phyloP scores from a whole-genome alignment of 2,329 filamentous ascomycete species.

The Nemania serpens region DNA sequence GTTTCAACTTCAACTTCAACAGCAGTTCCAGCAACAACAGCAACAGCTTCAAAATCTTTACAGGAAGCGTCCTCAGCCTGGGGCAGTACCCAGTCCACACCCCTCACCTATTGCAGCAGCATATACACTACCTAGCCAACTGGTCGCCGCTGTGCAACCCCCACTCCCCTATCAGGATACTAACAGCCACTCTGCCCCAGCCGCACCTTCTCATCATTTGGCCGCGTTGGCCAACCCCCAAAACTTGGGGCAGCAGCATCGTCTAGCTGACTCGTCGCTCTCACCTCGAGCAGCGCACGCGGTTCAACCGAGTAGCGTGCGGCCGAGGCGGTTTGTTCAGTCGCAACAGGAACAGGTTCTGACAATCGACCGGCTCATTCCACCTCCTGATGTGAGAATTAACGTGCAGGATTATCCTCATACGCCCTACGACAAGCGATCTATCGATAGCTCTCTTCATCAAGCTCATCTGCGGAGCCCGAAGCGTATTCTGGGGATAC shows the following conservation, averaged over 20 bases:
- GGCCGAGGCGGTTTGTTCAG: not conserved
- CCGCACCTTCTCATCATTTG: not conserved
- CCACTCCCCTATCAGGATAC: slow-evolving; percentile 15
- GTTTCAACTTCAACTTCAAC: slow-evolving; percentile 9
- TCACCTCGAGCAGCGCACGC: slow-evolving; percentile 9
- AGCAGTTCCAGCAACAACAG: slow-evolving; percentile 5
- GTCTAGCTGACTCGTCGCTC: not conserved
- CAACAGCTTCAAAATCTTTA: slow-evolving; percentile 13
- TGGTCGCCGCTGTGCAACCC: not conserved
- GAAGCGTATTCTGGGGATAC: slow-evolving; percentile 43
- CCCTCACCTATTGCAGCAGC: slow-evolving; percentile 13
- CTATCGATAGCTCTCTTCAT: slow-evolving; percentile 52
- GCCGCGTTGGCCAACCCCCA: not conserved
- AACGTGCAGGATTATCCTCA: slow-evolving; percentile 46
- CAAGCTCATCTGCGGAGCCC: slow-evolving; percentile 56
- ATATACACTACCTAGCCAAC: not conserved
- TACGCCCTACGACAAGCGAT: slow-evolving; percentile 47
- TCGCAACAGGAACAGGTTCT: slow-evolving; percentile 1
- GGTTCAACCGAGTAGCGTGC: slow-evolving; percentile 7
- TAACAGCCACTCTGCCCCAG: not conserved
- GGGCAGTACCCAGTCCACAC: slow-evolving; percentile 10
- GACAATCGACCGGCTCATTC: slow-evolving; percentile 32
- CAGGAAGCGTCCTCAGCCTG: slow-evolving; percentile 16
- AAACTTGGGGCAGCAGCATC: not conserved
- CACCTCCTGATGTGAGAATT: slow-evolving; percentile 29